Percentiles rank a stretch among this genome's conserved stretches.
These are phyloP conservation scores for Trichoderma sp. DNA, from an alignment of 2,329 filamentous ascomycete genomes.

Conservation along the genomic window DNA sequence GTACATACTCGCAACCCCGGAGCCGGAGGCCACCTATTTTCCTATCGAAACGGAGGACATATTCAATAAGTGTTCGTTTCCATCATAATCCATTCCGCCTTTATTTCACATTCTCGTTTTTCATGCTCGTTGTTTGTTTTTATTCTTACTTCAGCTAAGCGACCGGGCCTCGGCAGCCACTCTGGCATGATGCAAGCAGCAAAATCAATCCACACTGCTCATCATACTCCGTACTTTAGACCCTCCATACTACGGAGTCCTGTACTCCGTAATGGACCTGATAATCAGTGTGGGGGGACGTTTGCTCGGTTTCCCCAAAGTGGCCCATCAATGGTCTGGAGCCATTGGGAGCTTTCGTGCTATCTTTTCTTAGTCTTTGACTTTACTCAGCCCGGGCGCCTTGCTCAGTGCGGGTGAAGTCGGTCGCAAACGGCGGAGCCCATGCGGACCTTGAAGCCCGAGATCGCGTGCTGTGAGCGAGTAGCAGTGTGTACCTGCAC, in stretches of 20 bases:
- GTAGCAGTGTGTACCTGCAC: neutral
- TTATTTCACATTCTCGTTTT: neutral
- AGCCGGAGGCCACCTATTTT: neutral
- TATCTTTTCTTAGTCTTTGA: neutral
- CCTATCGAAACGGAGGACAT: neutral
- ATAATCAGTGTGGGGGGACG: neutral
- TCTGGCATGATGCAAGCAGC: neutral
- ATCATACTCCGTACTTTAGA: neutral
- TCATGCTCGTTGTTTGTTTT: neutral
- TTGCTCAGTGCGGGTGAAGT: neutral
- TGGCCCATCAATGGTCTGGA: neutral
- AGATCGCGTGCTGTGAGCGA: neutral
- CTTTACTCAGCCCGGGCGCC: neutral
- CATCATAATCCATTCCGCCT: neutral
- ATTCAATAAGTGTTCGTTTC: neutral
- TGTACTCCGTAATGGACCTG: neutral
- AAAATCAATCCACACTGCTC: neutral
- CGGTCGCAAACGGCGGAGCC: neutral
- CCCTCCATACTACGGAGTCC: neutral
- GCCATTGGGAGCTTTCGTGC: neutral
- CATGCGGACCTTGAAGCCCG: neutral
- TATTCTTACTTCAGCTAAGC: neutral
- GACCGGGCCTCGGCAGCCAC: neutral
- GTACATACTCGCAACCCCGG: neutral
- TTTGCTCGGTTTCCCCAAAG: neutral